Base-by-base conservation (phyloP, 2,329 filamentous ascomycete genomes). In the Neofusicoccum laricinum region DNA sequence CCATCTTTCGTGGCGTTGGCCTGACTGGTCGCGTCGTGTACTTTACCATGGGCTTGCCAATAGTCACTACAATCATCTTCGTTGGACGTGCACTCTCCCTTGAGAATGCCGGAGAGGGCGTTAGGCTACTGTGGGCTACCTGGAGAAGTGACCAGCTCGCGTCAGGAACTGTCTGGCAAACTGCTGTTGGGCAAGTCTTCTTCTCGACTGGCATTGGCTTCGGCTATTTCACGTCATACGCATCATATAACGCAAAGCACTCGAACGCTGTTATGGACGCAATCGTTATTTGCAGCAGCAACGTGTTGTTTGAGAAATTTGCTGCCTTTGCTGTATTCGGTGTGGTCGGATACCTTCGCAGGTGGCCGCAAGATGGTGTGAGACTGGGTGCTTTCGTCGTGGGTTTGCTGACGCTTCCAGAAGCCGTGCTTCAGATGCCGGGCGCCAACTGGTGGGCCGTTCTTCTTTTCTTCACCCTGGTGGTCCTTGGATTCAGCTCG, bases 11-110 rank as follows among this genome's bases (percentile, higher is more conserved):
- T 40, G 82, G 86, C 6, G 84, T 87, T 19, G 83, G 84, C 0
- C 71, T 85, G 65, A 86, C 85, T 1, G 85, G 85, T 1, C 80
- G 84, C 5, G 85, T 86, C 10, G 84, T 86, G 4, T 87, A 86
- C 74, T 85, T 85, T 72, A 86, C 84, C n/a, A 86, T 87, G 84
- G 84, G 84, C 0, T 71, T 87, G 4, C 85, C 85, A 0, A 85
- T 87, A 57, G 75, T 85, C 65, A 82, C 84, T 14, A 86, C 82
- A 2, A 79, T 87, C 66, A 81, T 86, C 63, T 77, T 87, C 30
- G 80, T 87, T 51, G 85, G 83, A 17, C 80, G 85, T 1, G 78
- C 82, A 0, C 71, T 82, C 1, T 86, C 85, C 0, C 81, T 86
- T 0, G 78, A 81, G 0, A 86, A 86, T 68, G 85, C 85, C 0